Evolutionary conservation across 495 filamentous ascomycete species (phyloP), one percentile per base, ranked within the genome.

Genomic region (Lophiostoma macrostomum): DNA sequence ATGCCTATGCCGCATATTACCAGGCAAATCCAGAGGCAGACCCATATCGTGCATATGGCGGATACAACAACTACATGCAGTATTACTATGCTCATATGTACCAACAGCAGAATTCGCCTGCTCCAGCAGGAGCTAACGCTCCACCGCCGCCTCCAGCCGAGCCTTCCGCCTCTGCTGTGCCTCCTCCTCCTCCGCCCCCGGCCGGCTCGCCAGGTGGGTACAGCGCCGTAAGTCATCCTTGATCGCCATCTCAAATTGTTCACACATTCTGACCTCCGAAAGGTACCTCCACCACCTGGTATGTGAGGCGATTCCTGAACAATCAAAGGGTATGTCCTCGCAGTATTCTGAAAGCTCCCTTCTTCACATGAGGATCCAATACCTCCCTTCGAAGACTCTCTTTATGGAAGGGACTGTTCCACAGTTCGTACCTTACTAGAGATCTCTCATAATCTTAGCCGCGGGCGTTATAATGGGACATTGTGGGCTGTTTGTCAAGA

Each of bases 31-130:
- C 53, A 31, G 74, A 79, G 30, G 71, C 73, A 51, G 93, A 98
- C 58, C 91, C 91, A 0, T 98, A 96, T 67, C 90, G 88, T 3
- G 84, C 87, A 23, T 96, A 94, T 55, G 93, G 93, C 50, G 93
- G 93, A 19, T 74, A 69, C 43, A 76, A 80, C 57, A 82, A 80
- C 32, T 91, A 95, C 50, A 74, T 87, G 63, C 83, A 85, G 48
- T 67, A 74, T 62, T 89, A 90, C 64, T 85, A 89, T 49, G 80
- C 84, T 52, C 77, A 60, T n/a, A n/a, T n/a, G n/a, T n/a, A 67
- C 37, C 23, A 22, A 39, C 28, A 10, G 69, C 47, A 6, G 52
- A 60, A 46, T 31, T 22, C 69, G 16, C 65, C 67, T 57, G 56
- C 74, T 50, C 65, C 76, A 40, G 71, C 73, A 54, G 64, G 69